Conservation (phyloP, 805 yeast genomes). For the Starmerella bombi region DNA sequence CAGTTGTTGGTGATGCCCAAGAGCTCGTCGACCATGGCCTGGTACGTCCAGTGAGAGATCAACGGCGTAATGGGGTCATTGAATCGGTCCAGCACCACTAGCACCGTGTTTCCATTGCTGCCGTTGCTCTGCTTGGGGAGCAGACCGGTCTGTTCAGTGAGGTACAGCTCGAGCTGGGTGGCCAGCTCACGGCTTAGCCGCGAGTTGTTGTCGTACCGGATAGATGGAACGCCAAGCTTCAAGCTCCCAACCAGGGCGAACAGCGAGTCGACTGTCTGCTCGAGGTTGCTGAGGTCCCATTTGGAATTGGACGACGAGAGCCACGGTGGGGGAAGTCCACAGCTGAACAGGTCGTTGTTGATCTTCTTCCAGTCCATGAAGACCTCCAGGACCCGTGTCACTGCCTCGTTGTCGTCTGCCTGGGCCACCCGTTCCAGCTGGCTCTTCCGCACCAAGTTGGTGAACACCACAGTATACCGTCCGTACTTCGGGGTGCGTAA, state of each 20-base stretch:
- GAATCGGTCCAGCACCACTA: constrained; percentile 67
- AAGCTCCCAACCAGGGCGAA: constrained; percentile 54
- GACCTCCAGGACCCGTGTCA: constrained; percentile 62
- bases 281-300: constrained; percentile 38
- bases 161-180: constrained; percentile 46
- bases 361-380: constrained; percentile 73
- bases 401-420: constrained; percentile 73
- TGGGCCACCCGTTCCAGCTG: constrained; percentile 81
- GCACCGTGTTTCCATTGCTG: constrained; percentile 22
- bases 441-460: constrained; percentile 58
- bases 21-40: constrained; percentile 91
- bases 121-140: constrained; percentile 7
- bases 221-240: constrained; percentile 54
- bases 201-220: constrained; percentile 65
- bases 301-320: constrained; percentile 25
- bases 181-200: constrained; percentile 54
- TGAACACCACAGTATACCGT: constrained; percentile 64
- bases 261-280: constrained; percentile 34
- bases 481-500: constrained; percentile 66
- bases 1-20: constrained; percentile 72
- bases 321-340: constrained; percentile 24
- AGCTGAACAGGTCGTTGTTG: constrained; percentile 51
- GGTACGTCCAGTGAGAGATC: constrained; percentile 93
- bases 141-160: constrained; percentile 54
- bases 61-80: constrained; percentile 91